phyloP scores from a whole-genome alignment of 441 rosid genomes.

The Cnidoscolus chayamansa region DNA sequence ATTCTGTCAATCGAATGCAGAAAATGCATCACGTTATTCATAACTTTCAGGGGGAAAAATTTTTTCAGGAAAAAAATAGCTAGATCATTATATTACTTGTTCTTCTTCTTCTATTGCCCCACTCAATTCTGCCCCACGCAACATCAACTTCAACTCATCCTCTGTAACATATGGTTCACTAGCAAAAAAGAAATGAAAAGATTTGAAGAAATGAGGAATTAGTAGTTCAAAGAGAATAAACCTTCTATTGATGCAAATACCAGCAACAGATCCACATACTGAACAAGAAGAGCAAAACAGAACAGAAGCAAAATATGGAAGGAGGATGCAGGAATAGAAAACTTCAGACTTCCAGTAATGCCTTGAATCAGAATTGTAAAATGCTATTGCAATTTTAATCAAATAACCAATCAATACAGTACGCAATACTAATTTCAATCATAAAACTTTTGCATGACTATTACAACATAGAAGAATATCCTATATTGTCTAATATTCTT shows the following conservation, averaged over 20 bases:
- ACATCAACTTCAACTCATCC: slow-evolving; percentile 93
- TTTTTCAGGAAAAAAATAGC: slow-evolving; percentile 12
- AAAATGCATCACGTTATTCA: not conserved
- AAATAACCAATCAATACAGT: not conserved
- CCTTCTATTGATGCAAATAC: not conserved
- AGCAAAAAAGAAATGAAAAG: slow-evolving; percentile 16
- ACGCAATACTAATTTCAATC: not conserved
- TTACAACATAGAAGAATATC: not conserved
- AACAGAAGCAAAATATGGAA: not conserved
- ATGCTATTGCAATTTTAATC: not conserved
- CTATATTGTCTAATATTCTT: not conserved
- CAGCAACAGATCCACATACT: not conserved
- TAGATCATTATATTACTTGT: slow-evolving; percentile 56
- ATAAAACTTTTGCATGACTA: not conserved
- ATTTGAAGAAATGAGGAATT: slow-evolving; percentile 6
- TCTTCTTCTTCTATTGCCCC: slow-evolving; percentile 99
- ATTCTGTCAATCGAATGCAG: not conserved
- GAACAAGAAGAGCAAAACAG: not conserved
- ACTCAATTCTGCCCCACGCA: slow-evolving; percentile 95
- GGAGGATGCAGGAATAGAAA: not conserved
- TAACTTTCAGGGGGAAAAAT: not conserved
- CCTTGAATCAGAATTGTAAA: not conserved
- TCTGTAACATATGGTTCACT: slow-evolving; percentile 98
- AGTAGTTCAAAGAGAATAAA: slow-evolving; percentile 3
- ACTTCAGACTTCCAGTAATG: not conserved